phyloP scores from a whole-genome alignment of 208 protist genomes.

The Trypanosomatidae sp. region DNA sequence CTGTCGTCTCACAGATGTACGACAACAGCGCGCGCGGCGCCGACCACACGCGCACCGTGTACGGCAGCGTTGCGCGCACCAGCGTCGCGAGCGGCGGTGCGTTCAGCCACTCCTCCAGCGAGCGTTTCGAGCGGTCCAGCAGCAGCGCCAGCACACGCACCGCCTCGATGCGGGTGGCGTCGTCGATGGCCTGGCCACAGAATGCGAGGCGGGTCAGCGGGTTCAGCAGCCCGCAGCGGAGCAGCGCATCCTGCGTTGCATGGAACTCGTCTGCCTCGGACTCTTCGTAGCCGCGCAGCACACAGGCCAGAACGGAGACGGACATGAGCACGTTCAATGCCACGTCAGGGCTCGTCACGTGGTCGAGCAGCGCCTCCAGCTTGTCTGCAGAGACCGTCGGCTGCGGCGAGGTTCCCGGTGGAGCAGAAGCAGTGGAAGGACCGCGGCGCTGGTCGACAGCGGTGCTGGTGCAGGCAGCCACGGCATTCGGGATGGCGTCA shows the following conservation, averaged over 20 bases:
- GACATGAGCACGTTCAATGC: constrained; percentile 41
- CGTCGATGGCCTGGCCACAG: constrained; percentile 58
- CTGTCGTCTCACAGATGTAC: constrained; percentile 51
- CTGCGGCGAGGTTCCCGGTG: background rate
- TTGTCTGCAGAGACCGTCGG: constrained; percentile 8
- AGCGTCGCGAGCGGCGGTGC: constrained; percentile 18
- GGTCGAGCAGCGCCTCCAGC: constrained; percentile 20
- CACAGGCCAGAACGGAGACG: constrained; percentile 53
- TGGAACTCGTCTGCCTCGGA: constrained; percentile 22
- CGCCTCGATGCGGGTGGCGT: constrained; percentile 71
- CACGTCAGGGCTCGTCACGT: background rate
- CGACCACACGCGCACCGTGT: constrained; percentile 30
- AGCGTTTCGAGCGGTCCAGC: constrained; percentile 31
- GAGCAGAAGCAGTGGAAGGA: background rate
- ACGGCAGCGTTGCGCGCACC: constrained; percentile 14
- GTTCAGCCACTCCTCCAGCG: constrained; percentile 52
- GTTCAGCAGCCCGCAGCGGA: constrained; percentile 52
- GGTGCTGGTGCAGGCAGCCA: constrained; percentile 27
- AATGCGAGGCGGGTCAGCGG: constrained; percentile 62
- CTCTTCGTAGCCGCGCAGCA: constrained; percentile 47
- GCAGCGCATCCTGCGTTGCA: constrained; percentile 29
- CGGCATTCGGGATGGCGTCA: constrained; percentile 29
- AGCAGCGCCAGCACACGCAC: constrained; percentile 59
- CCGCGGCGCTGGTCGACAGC: background rate
- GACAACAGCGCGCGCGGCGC: constrained; percentile 51